Percentiles rank a stretch among this genome's conserved stretches.
phyloP scores from a whole-genome alignment of 192 early-diverging fungal species.

The Phycomyces blakesleeanus region DNA sequence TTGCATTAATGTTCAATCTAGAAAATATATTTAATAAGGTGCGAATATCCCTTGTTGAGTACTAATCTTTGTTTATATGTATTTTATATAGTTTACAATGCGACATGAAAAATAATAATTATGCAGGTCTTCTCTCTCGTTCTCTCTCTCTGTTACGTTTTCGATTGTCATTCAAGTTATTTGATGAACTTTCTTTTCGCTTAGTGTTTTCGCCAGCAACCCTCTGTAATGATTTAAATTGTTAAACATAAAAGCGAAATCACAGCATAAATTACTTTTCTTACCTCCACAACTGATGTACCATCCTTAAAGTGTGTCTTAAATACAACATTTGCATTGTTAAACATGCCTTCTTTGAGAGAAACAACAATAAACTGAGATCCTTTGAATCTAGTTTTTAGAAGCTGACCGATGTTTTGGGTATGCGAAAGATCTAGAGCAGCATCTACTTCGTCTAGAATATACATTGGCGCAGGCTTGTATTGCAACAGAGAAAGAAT shows the following conservation, averaged over 20 bases:
- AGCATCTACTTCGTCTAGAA: slow-evolving; percentile 98
- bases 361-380: slow-evolving; percentile 99
- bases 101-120: neutral
- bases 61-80: neutral
- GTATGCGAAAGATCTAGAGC: slow-evolving; percentile 97
- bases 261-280: neutral
- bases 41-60: neutral
- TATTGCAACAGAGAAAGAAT: slow-evolving; percentile 95
- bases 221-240: neutral
- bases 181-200: neutral
- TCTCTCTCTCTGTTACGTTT: neutral
- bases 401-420: slow-evolving; percentile 95
- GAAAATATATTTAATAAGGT: neutral
- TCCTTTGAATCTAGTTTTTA: slow-evolving; percentile 88
- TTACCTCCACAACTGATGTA: slow-evolving; percentile 83
- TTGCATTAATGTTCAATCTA: neutral
- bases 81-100: neutral
- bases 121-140: neutral
- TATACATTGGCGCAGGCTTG: slow-evolving; percentile 99
- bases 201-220: neutral
- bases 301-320: slow-evolving; percentile 91
- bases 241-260: neutral
- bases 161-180: neutral
- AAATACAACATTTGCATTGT: slow-evolving; percentile 97
- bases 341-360: slow-evolving; percentile 99